A percentile compares a stretch with the other conserved stretches of the same genome.
Conservation (phyloP, 139 green algal species). For the Coelastrella sp. region DNA sequence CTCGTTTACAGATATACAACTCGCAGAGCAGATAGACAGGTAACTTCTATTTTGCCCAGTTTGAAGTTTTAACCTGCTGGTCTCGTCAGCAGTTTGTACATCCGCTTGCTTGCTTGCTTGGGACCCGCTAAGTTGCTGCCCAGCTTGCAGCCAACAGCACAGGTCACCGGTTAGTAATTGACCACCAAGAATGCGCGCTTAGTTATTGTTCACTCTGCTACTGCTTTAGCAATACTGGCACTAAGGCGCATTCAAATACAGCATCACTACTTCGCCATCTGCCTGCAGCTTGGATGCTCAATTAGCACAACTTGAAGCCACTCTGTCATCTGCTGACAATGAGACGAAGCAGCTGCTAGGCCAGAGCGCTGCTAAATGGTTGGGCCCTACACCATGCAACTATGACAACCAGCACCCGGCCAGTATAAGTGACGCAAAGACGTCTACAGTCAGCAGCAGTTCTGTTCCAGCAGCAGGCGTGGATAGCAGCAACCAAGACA, state of each 20-base stretch:
- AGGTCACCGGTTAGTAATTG: background rate
- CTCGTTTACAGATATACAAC: background rate
- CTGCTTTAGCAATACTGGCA: background rate
- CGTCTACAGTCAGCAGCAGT: too few species aligned
- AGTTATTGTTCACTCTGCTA: too few species aligned
- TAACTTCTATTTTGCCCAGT: background rate
- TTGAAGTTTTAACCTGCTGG: background rate
- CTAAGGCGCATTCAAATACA: background rate
- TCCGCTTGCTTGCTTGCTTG: too few species aligned
- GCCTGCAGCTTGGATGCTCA: conserved; percentile 29
- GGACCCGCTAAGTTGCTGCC: background rate
- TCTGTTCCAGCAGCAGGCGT: too few species aligned
- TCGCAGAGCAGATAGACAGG: conserved; percentile 38
- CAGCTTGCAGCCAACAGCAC: background rate
- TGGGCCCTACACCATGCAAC: background rate
- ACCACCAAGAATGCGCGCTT: background rate
- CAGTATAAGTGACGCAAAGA: background rate
- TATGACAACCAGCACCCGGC: background rate
- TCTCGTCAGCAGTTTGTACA: background rate
- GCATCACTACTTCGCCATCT: background rate
- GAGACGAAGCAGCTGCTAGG: conserved; percentile 28
- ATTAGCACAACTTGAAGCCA: conserved; percentile 7
- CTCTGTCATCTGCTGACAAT: background rate
- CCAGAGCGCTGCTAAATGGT: conserved; percentile 19
- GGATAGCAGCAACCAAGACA: too few species aligned